Conservation (phyloP, 2,329 filamentous ascomycete species). For the Graphilbum ipis-grandicollis region DNA sequence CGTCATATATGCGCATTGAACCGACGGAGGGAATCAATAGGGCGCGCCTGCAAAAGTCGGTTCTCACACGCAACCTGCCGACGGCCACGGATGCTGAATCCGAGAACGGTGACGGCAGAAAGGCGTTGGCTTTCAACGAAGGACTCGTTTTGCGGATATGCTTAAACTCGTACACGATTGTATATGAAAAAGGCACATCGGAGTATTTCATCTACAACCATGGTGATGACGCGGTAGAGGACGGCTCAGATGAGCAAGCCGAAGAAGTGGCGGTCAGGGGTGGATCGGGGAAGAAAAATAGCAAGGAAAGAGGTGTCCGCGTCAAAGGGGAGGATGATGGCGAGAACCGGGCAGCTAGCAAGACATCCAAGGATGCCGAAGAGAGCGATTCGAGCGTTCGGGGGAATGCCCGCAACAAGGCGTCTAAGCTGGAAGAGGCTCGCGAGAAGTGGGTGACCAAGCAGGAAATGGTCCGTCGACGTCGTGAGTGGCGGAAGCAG, state of each 20-base stretch:
- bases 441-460: slow-evolving; percentile 24
- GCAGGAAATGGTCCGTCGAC: slow-evolving; percentile 15
- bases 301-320: background rate
- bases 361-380: background rate
- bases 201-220: slow-evolving; percentile 61
- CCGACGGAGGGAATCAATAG: slow-evolving; percentile 65
- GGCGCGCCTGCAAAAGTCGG: slow-evolving; percentile 46
- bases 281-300: background rate
- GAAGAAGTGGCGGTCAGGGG: background rate
- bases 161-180: slow-evolving; percentile 60
- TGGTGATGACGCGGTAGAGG: slow-evolving; percentile 10
- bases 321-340: background rate
- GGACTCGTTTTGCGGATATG: slow-evolving; percentile 57
- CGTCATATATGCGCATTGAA: slow-evolving; percentile 75
- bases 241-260: background rate
- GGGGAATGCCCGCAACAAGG: background rate
- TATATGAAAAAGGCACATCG: slow-evolving; percentile 53
- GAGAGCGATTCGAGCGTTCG: background rate
- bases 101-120: slow-evolving; percentile 44
- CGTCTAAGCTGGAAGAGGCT: slow-evolving; percentile 3
- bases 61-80: slow-evolving; percentile 56
- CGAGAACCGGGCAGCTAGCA: background rate
- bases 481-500: slow-evolving; percentile 23
- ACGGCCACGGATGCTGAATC: slow-evolving; percentile 41
- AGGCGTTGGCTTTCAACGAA: slow-evolving; percentile 44